Evolutionary conservation across 257 asterid species (phyloP).

Genomic region (Solanum raphanifolium): DNA sequence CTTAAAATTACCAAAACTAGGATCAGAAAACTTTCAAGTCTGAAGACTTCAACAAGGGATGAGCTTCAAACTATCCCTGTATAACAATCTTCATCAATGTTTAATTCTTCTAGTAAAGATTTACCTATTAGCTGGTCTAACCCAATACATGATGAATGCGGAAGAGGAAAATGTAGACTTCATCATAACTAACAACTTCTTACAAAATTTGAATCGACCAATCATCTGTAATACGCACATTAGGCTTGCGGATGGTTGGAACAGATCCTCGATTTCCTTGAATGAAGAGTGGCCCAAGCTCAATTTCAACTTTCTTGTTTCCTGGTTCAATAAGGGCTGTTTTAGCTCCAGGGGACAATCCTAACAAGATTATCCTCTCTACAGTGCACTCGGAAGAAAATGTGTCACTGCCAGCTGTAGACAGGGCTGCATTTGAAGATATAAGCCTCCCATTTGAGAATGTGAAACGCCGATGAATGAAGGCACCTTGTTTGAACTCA

Average conservation of each 20-base stretch:
- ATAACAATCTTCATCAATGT: background rate
- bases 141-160: background rate
- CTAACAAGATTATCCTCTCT: slow-evolving; percentile 70
- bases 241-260: slow-evolving; percentile 75
- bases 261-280: slow-evolving; percentile 30
- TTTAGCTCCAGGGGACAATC: slow-evolving; percentile 43
- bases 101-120: background rate
- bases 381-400: slow-evolving; percentile 40
- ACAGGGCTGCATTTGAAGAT: slow-evolving; percentile 36
- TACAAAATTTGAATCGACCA: slow-evolving; percentile 66
- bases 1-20: background rate
- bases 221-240: slow-evolving; percentile 45
- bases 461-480: slow-evolving; percentile 61
- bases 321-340: slow-evolving; percentile 53
- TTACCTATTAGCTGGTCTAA: background rate
- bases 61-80: background rate
- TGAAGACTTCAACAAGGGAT: background rate
- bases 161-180: background rate
- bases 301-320: slow-evolving; percentile 39
- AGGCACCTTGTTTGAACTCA: slow-evolving; percentile 56
- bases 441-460: slow-evolving; percentile 51
- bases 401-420: slow-evolving; percentile 13
- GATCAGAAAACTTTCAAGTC: background rate
- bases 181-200: slow-evolving; percentile 10
- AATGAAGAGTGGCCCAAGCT: slow-evolving; percentile 54